Evolutionary conservation across 306 rosid species (phyloP), one percentile per base, ranked within the genome.

Genomic region (Vicia sativa): DNA sequence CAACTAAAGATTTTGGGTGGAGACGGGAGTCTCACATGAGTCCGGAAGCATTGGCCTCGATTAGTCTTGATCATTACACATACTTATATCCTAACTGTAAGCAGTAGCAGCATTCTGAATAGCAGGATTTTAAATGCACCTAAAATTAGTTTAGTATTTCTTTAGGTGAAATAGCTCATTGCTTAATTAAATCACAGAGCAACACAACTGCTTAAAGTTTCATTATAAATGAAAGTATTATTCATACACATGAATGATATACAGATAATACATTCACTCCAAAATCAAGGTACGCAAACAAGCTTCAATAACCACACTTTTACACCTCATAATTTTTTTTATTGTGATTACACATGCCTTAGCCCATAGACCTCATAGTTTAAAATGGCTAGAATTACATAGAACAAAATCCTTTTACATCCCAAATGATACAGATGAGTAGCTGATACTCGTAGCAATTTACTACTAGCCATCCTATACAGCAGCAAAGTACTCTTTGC

Each of bases 401-500:
- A 12, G 70, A 16, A 52, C 79, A 81, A 83, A 78, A 83, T 41
- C 75, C 80, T 75, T 67, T 25, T 79, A 82, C 83, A 65, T 50
- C 62, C 63, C 79, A 26, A 73, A 72, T 44, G 62, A 78, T 78
- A 74, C 65, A 62, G 61, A 83, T 44, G 74, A 44, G 77, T 64
- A 79, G 64, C 31, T 34, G 21, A 57, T 55, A 50, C 66, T 77
- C 73, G 46, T 72, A 14, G 64, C 25, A 1, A 28, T 35, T 35
- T 37, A 67, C 43, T 3, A 35, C 41, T 18, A 73, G 35, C 13
- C 45, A 45, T 35, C 65, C 76, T 90, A 87, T 39, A 93, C 80
- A 2, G 99, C 97, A 6, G 97, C 58, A 39, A 90, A 93, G 84
- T 93, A 93, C 72, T 90, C 99, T 72, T 90, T 90, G 95, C 97